Base-by-base conservation (phyloP, 139 green algal genomes). In the Coccomyxa sp. region DNA sequence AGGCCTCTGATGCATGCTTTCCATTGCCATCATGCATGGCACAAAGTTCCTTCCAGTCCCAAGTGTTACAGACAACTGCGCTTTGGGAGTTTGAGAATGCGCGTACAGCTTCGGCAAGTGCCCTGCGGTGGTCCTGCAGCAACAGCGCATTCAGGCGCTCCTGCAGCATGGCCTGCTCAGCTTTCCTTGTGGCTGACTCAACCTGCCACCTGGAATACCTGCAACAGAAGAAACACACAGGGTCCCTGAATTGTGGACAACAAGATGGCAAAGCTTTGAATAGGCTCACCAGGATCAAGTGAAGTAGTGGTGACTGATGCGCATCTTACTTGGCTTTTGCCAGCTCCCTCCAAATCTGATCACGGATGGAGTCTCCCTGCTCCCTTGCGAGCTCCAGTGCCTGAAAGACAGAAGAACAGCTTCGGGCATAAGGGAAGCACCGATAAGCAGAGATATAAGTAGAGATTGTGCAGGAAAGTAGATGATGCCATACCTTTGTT, bases 301-400 rank as follows among this genome's bases (percentile, higher is more conserved):
- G 38, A 51, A 51, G 38, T n/a, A 7, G 38, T 51, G 38, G 38
- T 51, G 3, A 7, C 38, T 51, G 38, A 51, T 71, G 63, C 63
- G 63, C 63, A 71, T 21, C 63, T 4, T 92, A 92, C 83, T 90
- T 92, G 60, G 89, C 85, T 17, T 80, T 76, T 14, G 90, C 91
- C 31, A 95, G 86, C 83, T 90, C 86, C 10, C 82, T 85, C 89
- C 89, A 95, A 58, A 95, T 93, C 78, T 93, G 87, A 76, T 95
- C 92, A 85, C 92, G 93, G 76, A 94, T 96, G 58, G 14, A 76
- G 86, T 94, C 90, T 23, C 89, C 87, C 58, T 86, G 83, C 82
- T 93, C 87, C 1, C 90, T 85, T 0, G 91, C 92, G 13, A 84
- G 58, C 38, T 94, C 90, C 30, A 94, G 82, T 13, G 92, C 91